Conservation (phyloP, 495 filamentous ascomycete species). For the Tuber calosporum region DNA sequence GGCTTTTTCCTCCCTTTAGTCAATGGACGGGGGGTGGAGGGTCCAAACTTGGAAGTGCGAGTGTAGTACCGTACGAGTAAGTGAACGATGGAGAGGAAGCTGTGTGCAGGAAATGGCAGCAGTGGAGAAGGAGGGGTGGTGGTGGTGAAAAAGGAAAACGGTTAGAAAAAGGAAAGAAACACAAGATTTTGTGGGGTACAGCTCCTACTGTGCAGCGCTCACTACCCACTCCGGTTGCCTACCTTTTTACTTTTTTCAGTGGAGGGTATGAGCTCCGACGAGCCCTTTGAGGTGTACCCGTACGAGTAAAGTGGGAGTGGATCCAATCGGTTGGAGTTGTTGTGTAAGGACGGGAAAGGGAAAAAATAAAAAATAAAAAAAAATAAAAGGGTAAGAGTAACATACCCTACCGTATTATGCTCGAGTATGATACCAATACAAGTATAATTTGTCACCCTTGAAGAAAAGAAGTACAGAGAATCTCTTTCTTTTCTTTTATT, state of each 20-base stretch:
- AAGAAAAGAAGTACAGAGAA: background rate
- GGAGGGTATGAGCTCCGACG: background rate
- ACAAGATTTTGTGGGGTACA: background rate
- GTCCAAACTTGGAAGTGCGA: background rate
- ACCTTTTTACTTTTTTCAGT: background rate
- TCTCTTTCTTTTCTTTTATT: background rate
- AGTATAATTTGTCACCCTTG: background rate
- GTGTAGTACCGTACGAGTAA: background rate
- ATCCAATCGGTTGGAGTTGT: slow-evolving; percentile 1
- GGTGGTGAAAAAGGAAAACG: slow-evolving; percentile 1
- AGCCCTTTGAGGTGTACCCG: background rate
- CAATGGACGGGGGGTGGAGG: background rate
- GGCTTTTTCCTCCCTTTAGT: background rate
- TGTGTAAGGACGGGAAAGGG: background rate
- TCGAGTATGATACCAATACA: too few species aligned
- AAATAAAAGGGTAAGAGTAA: background rate
- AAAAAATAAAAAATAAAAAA: background rate
- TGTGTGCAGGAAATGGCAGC: background rate
- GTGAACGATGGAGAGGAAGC: background rate
- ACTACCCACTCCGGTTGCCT: background rate
- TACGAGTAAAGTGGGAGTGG: slow-evolving; percentile 2
- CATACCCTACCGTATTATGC: too few species aligned
- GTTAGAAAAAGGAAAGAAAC: slow-evolving; percentile 3
- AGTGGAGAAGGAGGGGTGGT: background rate
- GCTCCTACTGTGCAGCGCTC: background rate